Evolutionary conservation across 2,329 filamentous ascomycete genomes (phyloP).

Genomic region (Pestalotiopsis sp.): DNA sequence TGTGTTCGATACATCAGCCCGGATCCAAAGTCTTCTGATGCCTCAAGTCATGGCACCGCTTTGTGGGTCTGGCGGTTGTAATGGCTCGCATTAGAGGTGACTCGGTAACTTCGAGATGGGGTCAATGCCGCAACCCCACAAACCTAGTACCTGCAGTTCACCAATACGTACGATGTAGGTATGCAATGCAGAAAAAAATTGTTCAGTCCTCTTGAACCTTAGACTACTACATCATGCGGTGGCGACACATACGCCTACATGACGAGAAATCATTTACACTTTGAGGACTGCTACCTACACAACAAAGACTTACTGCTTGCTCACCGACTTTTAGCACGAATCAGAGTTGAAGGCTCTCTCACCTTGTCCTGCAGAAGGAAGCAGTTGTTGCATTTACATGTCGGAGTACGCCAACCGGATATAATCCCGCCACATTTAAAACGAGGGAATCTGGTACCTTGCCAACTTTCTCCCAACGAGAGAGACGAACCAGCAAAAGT

Average conservation of each 20-base stretch:
- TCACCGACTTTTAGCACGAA: conserved; percentile 16
- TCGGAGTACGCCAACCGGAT: background rate
- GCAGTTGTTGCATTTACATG: background rate
- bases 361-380: conserved; percentile 7
- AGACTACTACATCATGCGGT: background rate
- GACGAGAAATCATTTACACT: background rate
- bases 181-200: background rate
- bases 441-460: background rate
- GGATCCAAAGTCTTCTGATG: background rate
- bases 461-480: background rate
- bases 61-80: background rate
- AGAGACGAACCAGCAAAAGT: background rate
- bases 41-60: background rate
- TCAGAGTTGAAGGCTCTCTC: conserved; percentile 1
- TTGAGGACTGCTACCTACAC: background rate
- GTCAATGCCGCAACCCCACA: background rate
- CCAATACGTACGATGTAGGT: no score
- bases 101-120: background rate
- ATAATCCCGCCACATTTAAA: conserved; percentile 2
- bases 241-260: background rate
- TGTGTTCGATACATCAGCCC: background rate
- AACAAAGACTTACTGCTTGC: background rate
- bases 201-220: background rate
- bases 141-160: background rate
- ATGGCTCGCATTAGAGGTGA: background rate